phyloP scores from a whole-genome alignment of 805 yeast genomes.

The Metschnikowia kofuensis region DNA sequence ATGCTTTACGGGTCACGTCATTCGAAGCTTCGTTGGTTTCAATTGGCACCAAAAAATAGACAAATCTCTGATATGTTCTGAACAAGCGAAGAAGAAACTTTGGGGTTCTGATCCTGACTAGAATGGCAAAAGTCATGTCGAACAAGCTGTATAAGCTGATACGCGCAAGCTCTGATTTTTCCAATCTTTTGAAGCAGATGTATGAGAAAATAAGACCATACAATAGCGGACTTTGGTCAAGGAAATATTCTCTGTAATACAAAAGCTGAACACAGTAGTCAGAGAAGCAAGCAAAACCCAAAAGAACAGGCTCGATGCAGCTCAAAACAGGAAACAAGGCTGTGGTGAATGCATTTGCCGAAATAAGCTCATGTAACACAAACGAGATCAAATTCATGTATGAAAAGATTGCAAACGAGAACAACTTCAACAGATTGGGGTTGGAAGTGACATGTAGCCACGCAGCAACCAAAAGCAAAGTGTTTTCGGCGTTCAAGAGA shows the following conservation, averaged over 20 bases:
- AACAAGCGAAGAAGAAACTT: slow-evolving; percentile 5
- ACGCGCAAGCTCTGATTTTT: slow-evolving; percentile 15
- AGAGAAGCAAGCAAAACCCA: slow-evolving; percentile 13
- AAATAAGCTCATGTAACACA: slow-evolving; percentile 16
- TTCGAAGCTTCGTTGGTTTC: slow-evolving; percentile 1
- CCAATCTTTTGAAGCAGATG: slow-evolving; percentile 15
- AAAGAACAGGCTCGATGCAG: slow-evolving; percentile 15
- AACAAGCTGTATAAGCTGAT: slow-evolving; percentile 12
- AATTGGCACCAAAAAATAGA: slow-evolving; percentile 13
- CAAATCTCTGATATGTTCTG: slow-evolving; percentile 5
- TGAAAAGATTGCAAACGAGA: slow-evolving; percentile 28
- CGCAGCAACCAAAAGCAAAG: slow-evolving; percentile 24
- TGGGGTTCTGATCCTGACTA: slow-evolving; percentile 6
- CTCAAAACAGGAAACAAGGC: slow-evolving; percentile 14
- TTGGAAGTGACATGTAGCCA: slow-evolving; percentile 21
- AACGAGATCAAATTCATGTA: slow-evolving; percentile 24
- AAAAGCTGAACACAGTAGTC: slow-evolving; percentile 13
- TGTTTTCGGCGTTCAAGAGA: slow-evolving; percentile 28
- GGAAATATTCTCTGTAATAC: slow-evolving; percentile 11
- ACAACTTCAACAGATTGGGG: slow-evolving; percentile 20
- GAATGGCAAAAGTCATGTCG: slow-evolving; percentile 6
- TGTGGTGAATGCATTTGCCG: slow-evolving; percentile 11
- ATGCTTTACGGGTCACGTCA: slow-evolving; percentile 9
- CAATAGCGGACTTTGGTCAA: slow-evolving; percentile 10
- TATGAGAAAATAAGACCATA: slow-evolving; percentile 14